A percentile compares a stretch with the other conserved stretches of the same genome.
Evolutionary conservation across 371 early-diverging fungal genomes (phyloP).

Genomic region (Mortierella sp.): DNA sequence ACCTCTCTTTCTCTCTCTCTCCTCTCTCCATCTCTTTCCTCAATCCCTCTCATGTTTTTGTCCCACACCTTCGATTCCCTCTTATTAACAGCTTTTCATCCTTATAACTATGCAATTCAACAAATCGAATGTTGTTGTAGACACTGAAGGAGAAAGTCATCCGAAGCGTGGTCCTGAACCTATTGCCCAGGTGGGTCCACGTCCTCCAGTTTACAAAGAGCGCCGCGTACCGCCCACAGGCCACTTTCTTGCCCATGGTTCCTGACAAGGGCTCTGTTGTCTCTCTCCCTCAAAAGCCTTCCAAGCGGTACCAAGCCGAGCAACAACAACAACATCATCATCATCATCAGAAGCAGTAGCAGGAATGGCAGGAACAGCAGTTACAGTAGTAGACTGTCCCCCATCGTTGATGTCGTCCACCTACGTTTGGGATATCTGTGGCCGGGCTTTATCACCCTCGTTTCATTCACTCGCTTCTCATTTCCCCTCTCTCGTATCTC

Average conservation of each 20-base stretch:
- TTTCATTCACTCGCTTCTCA: background rate
- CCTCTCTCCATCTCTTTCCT: no score
- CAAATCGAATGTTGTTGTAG: background rate
- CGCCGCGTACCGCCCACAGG: slow-evolving; percentile 24
- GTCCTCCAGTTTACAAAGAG: slow-evolving; percentile 6
- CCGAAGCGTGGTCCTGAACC: slow-evolving; percentile 18
- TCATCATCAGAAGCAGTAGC: background rate
- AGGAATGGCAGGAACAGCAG: no score
- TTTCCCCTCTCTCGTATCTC: background rate
- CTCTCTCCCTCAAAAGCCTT: slow-evolving; percentile 26
- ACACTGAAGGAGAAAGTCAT: slow-evolving; percentile 20
- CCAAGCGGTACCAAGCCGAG: slow-evolving; percentile 19
- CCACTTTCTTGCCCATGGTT: slow-evolving; percentile 21
- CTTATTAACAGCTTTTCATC: background rate
- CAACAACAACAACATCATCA: background rate
- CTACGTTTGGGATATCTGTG: background rate
- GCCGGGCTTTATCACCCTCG: background rate
- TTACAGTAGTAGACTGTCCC: background rate
- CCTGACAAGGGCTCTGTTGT: slow-evolving; percentile 20
- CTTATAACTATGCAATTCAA: background rate
- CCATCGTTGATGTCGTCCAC: background rate
- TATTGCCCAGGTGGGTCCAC: slow-evolving; percentile 2
- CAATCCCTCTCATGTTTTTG: background rate
- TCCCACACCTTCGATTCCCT: no score
- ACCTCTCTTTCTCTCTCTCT: no score